A percentile compares a stretch with the other conserved stretches of the same genome.
phyloP scores from a whole-genome alignment of 441 rosid species.

The Eutrema salsugineum region DNA sequence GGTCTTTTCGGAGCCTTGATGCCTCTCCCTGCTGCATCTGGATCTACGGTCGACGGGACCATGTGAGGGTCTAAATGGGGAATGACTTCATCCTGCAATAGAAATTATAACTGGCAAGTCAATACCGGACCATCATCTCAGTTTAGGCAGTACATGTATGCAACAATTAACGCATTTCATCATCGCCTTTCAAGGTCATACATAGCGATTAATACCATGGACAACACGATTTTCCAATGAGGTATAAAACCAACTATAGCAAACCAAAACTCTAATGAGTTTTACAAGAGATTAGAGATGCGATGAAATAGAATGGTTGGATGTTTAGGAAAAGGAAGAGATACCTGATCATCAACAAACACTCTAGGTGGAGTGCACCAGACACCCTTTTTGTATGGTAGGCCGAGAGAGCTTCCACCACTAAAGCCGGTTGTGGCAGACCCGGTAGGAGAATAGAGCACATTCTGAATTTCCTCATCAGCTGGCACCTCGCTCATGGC shows the following conservation, averaged over 20 bases:
- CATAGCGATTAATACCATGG: not conserved
- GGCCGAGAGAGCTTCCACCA: constrained; percentile 68
- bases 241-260: not conserved
- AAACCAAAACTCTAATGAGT: not conserved
- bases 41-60: constrained; percentile 66
- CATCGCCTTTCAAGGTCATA: not conserved
- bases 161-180: not conserved
- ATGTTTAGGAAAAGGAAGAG: not conserved
- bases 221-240: not conserved
- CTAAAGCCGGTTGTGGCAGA: constrained; percentile 71
- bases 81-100: constrained; percentile 52
- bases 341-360: constrained; percentile 76
- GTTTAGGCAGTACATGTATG: not conserved
- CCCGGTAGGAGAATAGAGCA: constrained; percentile 60
- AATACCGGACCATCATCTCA: not conserved
- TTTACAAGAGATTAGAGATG: not conserved
- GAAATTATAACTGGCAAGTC: not conserved
- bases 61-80: constrained; percentile 69
- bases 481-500: constrained; percentile 66
- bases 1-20: constrained; percentile 44
- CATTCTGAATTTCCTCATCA: constrained; percentile 54
- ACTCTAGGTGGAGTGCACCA: constrained; percentile 87
- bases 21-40: constrained; percentile 56
- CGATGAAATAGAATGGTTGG: not conserved
- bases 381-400: constrained; percentile 51